These are phyloP conservation scores for Phytophthora brassicae DNA, from an alignment of 352 stramenopile genomes.

Conservation along the genomic window DNA sequence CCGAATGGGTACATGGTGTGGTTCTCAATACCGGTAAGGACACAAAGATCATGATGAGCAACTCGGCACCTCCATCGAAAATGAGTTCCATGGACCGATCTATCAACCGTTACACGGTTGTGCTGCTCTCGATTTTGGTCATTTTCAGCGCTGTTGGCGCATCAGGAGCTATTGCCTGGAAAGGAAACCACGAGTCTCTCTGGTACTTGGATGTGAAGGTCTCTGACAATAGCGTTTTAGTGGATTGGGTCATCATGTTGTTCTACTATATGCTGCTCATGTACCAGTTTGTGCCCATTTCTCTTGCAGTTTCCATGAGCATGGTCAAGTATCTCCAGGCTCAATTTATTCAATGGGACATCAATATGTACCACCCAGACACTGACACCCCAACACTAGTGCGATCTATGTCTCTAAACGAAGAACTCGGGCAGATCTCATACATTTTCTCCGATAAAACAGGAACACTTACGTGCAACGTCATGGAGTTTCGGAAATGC, in stretches of 20 bases:
- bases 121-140: constrained; percentile 66
- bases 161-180: constrained; percentile 65
- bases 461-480: constrained; percentile 99
- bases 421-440: constrained; percentile 96
- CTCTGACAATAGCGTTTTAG: constrained; percentile 32
- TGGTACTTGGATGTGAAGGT: constrained; percentile 63
- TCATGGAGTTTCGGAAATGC: constrained; percentile 97
- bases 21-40: constrained; percentile 94
- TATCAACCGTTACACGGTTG: constrained; percentile 80
- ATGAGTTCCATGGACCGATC: constrained; percentile 86
- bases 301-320: constrained; percentile 96
- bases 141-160: constrained; percentile 63
- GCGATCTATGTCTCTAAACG: constrained; percentile 93
- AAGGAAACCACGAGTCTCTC: constrained; percentile 31
- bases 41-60: constrained; percentile 93
- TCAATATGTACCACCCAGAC: constrained; percentile 92
- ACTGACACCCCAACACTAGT: constrained; percentile 89
- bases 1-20: constrained; percentile 89
- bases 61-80: constrained; percentile 77
- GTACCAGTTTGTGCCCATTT: constrained; percentile 98
- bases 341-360: constrained; percentile 93
- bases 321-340: constrained; percentile 95
- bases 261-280: constrained; percentile 96
- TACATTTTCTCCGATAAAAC: constrained; percentile 99
- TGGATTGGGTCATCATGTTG: constrained; percentile 84